These are phyloP conservation scores for Buddleja alternifolia DNA, from an alignment of 257 asterid genomes.

Conservation along the genomic window DNA sequence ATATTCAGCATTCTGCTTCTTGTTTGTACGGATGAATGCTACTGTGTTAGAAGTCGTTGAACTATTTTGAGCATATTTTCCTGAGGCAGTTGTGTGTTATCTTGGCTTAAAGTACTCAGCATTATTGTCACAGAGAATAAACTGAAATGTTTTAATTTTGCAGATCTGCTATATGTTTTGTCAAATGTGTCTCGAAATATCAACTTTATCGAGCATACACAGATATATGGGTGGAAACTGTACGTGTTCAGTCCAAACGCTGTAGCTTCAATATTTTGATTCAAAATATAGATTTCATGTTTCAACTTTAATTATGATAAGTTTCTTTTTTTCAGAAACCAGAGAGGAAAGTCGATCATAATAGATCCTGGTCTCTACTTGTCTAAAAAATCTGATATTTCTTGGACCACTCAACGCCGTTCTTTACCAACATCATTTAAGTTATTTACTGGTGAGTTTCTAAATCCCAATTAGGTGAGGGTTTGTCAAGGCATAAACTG, in stretches of 20 bases:
- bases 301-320: conserved; percentile 10
- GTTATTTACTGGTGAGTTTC: conserved; percentile 78
- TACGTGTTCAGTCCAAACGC: conserved; percentile 39
- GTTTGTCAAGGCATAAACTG: background rate
- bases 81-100: background rate
- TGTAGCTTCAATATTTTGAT: background rate
- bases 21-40: background rate
- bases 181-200: conserved; percentile 81
- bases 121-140: background rate
- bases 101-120: background rate
- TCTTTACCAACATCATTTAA: conserved; percentile 88
- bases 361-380: conserved; percentile 95
- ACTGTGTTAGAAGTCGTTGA: background rate
- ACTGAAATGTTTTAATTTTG: conserved; percentile 35
- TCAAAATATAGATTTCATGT: background rate
- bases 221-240: conserved; percentile 96
- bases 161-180: conserved; percentile 89
- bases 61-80: background rate
- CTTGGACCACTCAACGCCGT: conserved; percentile 89
- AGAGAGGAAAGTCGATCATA: conserved; percentile 91
- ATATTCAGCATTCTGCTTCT: conserved; percentile 19
- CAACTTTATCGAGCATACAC: conserved; percentile 89
- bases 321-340: conserved; percentile 61
- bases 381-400: conserved; percentile 83
- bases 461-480: background rate